Conservation (phyloP, 139 green algal species). For the Tetratostichococcus sp. region DNA sequence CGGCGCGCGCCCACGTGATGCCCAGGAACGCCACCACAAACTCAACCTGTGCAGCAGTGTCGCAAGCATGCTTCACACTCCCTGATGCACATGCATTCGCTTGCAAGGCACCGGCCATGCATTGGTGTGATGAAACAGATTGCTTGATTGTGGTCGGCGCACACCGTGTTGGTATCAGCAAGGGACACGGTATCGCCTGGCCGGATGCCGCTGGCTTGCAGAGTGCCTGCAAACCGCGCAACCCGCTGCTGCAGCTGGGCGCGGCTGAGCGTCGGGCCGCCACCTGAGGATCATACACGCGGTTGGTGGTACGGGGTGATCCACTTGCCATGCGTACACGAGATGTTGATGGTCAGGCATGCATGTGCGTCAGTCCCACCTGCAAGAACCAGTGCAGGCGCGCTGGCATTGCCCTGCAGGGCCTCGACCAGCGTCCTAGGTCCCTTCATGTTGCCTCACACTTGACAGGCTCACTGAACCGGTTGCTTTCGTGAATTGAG, state of each 20-base stretch:
- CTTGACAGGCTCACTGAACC: no score
- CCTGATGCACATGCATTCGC: no score
- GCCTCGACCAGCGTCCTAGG: neutral
- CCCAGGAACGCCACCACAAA: conserved; percentile 68
- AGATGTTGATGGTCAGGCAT: no score
- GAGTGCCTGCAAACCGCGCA: conserved; percentile 17
- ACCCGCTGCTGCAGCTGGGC: conserved; percentile 16
- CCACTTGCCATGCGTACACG: no score
- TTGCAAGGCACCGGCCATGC: no score
- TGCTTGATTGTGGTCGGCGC: no score
- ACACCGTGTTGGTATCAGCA: conserved; percentile 61
- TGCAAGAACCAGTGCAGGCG: neutral
- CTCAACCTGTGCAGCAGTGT: conserved; percentile 55
- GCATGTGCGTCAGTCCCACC: neutral
- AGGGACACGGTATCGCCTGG: conserved; percentile 56
- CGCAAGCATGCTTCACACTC: no score
- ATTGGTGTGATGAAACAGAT: no score
- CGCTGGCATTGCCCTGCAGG: neutral
- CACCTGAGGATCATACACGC: conserved; percentile 2
- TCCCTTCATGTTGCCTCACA: neutral
- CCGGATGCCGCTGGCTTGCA: conserved; percentile 38
- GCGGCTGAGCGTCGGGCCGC: conserved; percentile 21
- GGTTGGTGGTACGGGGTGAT: no score
- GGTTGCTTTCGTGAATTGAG: neutral
- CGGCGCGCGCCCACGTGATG: conserved; percentile 43